Base-by-base conservation (phyloP, 2,329 filamentous ascomycete species). In the Davidsoniella australis region DNA sequence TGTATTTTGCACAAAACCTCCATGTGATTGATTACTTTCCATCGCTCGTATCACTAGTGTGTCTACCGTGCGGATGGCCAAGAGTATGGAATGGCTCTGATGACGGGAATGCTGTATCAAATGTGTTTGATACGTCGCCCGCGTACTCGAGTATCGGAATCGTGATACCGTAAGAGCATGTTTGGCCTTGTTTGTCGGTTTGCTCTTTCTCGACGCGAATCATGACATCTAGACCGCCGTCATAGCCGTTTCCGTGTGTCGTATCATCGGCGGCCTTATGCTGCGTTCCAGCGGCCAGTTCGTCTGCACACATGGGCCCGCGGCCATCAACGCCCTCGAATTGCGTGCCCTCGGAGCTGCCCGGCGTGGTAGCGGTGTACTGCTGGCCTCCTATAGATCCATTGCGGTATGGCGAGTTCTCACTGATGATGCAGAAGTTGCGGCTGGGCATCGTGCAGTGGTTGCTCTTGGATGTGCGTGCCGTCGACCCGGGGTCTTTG, bases 401-500 rank as follows among this genome's bases (percentile, higher is more conserved):
- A 42, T 52, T 45, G 49, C 70, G 71, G 58, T 70, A 69, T 43
- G 74, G 85, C n/a, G 80, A 78, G 63, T 94, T 95, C 62, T 94
- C 85, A 16, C 85, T 82, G 53, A 98, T 80, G 40, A 84, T 81
- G 58, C 89, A 89, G 72, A 85, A 98, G 62, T 98, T 98, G 20
- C 91, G 78, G 56, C 86, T 88, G 2, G 94, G 78, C 64, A 95
- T 95, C 9, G 88, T 95, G 54, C 85, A 83, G 55, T 85, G 75
- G 64, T 95, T 95, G 60, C 73, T 81, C 41, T 68, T 68, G 1
- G 79, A 75, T 3, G 82, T 85, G 66, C 88, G 94, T 73, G 46
- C 84, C 59, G 62, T 76, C 61, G 64, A 73, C 57, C 94, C 87
- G 0, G 93, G 87, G 58, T 95, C 88, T 58, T 84, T 82, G 54